phyloP scores from a whole-genome alignment of 441 rosid genomes.

The Pelargonium cotyledonis region DNA sequence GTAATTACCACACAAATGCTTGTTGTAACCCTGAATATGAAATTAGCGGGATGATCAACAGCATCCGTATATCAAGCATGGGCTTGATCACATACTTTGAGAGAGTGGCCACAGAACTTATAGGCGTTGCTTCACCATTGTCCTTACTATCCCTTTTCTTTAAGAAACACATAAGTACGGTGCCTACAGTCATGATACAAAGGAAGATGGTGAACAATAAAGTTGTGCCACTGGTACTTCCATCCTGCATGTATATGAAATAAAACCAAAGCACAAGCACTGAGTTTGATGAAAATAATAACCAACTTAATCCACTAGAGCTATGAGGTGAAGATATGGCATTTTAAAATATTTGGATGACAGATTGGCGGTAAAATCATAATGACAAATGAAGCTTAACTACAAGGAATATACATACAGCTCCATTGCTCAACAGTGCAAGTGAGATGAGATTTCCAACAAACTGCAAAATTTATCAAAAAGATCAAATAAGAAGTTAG shows the following conservation, averaged over 20 bases:
- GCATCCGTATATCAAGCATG: constrained; percentile 63
- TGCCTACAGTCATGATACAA: constrained; percentile 64
- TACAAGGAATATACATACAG: constrained; percentile 33
- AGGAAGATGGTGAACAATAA: constrained; percentile 70
- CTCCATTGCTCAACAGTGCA: constrained; percentile 53
- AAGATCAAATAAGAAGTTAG: constrained; percentile 10
- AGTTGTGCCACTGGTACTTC: constrained; percentile 61
- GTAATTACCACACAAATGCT: constrained; percentile 79
- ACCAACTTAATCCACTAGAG: background rate
- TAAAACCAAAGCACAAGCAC: constrained; percentile 17
- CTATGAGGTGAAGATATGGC: background rate
- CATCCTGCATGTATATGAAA: constrained; percentile 51
- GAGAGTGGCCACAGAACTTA: constrained; percentile 42
- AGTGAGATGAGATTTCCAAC: constrained; percentile 84
- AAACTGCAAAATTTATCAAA: constrained; percentile 42
- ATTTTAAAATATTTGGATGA: background rate
- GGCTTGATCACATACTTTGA: constrained; percentile 57
- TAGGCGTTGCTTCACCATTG: constrained; percentile 29
- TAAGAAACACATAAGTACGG: constrained; percentile 68
- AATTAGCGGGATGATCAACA: constrained; percentile 69
- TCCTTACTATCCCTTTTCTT: constrained; percentile 47
- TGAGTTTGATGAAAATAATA: background rate
- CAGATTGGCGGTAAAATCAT: background rate
- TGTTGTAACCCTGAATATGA: constrained; percentile 91
- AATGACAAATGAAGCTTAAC: background rate